phyloP scores from a whole-genome alignment of 345 rosid species.

The Mangifera indica region DNA sequence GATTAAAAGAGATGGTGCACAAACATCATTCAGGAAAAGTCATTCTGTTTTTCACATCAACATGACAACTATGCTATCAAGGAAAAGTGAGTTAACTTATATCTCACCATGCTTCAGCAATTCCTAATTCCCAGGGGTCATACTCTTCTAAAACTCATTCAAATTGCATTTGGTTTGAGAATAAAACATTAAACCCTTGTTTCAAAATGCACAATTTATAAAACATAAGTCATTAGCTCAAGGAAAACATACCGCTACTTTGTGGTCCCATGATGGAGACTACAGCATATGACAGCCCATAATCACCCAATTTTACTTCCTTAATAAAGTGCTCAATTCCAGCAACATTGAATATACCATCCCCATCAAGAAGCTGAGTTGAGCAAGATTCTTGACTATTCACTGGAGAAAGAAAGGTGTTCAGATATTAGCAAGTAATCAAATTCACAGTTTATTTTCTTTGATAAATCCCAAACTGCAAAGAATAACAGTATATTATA shows the following conservation, averaged over 20 bases:
- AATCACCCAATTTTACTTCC: slow-evolving; percentile 69
- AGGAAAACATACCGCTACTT: slow-evolving; percentile 70
- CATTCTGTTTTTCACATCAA: neutral
- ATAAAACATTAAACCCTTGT: slow-evolving; percentile 9
- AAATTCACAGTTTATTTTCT: neutral
- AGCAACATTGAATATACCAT: slow-evolving; percentile 62
- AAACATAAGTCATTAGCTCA: slow-evolving; percentile 5
- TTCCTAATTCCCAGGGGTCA: too few relatives aligned
- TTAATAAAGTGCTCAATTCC: slow-evolving; percentile 77
- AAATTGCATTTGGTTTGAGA: neutral
- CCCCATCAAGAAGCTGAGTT: slow-evolving; percentile 93
- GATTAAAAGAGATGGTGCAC: neutral
- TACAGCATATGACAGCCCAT: slow-evolving; percentile 90
- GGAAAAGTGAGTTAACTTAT: neutral
- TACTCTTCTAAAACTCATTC: too few relatives aligned
- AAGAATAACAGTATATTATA: too few relatives aligned
- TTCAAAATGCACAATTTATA: neutral
- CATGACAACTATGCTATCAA: too few relatives aligned
- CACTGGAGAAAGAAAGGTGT: slow-evolving; percentile 31
- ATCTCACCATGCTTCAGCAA: neutral
- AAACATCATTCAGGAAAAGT: neutral
- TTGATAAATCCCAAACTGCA: neutral
- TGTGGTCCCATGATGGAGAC: slow-evolving; percentile 99
- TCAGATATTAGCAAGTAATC: neutral
- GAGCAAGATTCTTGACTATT: slow-evolving; percentile 56